Conservation (phyloP, 129 eudicot species). For the Logfia minima region DNA sequence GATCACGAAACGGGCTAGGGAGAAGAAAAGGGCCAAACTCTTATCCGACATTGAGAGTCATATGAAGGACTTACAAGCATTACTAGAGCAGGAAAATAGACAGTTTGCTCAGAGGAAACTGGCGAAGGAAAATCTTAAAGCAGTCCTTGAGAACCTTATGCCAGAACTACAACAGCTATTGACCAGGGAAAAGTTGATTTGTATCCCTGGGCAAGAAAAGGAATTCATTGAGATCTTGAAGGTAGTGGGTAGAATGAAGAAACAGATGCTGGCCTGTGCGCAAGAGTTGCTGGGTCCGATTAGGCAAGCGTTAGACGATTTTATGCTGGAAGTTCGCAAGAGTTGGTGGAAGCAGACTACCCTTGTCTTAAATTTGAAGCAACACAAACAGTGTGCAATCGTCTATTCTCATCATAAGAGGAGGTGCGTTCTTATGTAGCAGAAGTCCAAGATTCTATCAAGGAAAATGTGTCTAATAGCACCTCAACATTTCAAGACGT, state of each 20-base stretch:
- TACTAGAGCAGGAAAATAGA: not conserved
- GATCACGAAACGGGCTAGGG: not conserved
- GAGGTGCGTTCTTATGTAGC: no score
- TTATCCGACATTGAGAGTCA: not conserved
- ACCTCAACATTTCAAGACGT: no score
- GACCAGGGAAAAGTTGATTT: not conserved
- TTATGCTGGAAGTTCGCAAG: no score
- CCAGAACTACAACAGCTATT: not conserved
- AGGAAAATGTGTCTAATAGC: no score
- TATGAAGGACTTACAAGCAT: conserved; percentile 2
- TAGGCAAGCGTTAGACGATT: not conserved
- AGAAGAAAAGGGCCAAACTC: conserved; percentile 3
- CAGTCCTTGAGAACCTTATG: not conserved
- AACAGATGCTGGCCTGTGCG: not conserved
- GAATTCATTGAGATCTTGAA: not conserved
- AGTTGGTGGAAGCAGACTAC: not conserved
- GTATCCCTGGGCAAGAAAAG: not conserved
- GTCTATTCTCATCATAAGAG: no score
- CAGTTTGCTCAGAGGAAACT: not conserved
- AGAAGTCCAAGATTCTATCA: not conserved
- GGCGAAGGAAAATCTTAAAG: not conserved
- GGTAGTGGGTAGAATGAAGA: not conserved
- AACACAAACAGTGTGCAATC: not conserved
- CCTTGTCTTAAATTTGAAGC: conserved; percentile 4
- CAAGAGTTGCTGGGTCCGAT: not conserved